Evolutionary conservation across 2,329 filamentous ascomycete genomes (phyloP), one percentile per base, ranked within the genome.

Genomic region (Venturia nashicola): DNA sequence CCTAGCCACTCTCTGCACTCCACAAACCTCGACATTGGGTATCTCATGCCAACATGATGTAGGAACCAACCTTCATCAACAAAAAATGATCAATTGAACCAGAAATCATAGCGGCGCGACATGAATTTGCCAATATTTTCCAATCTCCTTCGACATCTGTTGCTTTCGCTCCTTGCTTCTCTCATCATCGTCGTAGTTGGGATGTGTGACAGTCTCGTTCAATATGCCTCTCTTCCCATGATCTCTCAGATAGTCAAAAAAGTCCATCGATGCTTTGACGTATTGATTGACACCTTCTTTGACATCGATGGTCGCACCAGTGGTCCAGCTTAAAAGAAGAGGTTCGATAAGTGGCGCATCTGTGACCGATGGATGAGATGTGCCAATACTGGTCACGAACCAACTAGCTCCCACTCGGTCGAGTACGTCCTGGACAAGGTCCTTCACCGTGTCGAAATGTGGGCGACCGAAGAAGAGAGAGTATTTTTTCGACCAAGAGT

Each of bases 111-210:
- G 18, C 23, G 63, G 63, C n/a, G 59, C 59, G 23, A 65, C 59
- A 57, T 65, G 63, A 34, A 65, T 51, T 16, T 65, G 51, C 63
- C 63, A 65, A 34, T 65, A 65, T 16, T 61, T 61, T 36, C n/a
- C 39, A 12, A 61, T 46, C 2, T 62, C 44, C 16, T 61, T 42
- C 14, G 39, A 34, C n/a, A 48, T 46, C 32, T 57, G 3, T 34
- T 65, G 16, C n/a, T 61, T 61, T 34, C 63, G 48, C 39, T 61
- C 59, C 14, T 64, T 54, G n/a, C 42, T 64, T 23, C 61, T 62
- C 36, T 34, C 36, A 8, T 43, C 54, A n/a, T 48, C 20, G 18
- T 60, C 57, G 23, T 60, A 64, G 2, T 18, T 43, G 16, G 46
- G 46, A 46, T 64, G 57, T 14, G 62, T 64, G 16, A 64, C 55